Percentiles rank a stretch among this genome's conserved stretches.
Evolutionary conservation across 352 stramenopile species (phyloP).

Genomic region (Phytophthora brassicae): DNA sequence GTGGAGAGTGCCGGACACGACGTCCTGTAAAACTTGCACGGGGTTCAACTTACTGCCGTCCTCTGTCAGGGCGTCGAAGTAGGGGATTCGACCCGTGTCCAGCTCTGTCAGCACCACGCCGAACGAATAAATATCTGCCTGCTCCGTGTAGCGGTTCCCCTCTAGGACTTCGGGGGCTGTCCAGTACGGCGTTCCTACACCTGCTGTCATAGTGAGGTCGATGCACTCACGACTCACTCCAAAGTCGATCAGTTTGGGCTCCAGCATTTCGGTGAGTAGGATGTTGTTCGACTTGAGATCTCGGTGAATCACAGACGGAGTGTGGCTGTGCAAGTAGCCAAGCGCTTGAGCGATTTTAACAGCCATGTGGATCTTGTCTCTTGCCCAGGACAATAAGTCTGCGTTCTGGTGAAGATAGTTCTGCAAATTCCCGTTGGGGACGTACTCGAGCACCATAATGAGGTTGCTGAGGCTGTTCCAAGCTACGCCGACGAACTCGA

Average conservation of each 20-base stretch:
- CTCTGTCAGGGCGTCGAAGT: conserved; percentile 26
- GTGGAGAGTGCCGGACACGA: conserved; percentile 44
- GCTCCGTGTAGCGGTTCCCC: conserved; percentile 51
- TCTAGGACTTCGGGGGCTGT: conserved; percentile 76
- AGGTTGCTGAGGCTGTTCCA: conserved; percentile 47
- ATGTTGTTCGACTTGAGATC: conserved; percentile 58
- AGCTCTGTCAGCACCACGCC: conserved; percentile 58
- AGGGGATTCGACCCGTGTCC: conserved; percentile 39
- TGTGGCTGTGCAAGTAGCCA: conserved; percentile 31
- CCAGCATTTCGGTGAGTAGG: conserved; percentile 61
- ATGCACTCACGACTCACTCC: conserved; percentile 46
- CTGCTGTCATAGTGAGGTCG: conserved; percentile 42
- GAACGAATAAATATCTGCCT: conserved; percentile 73
- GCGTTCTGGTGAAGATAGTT: conserved; percentile 23
- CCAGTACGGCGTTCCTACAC: conserved; percentile 85
- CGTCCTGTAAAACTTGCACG: conserved; percentile 47
- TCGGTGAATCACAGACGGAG: conserved; percentile 36
- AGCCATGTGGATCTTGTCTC: conserved; percentile 51
- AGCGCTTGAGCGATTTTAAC: conserved; percentile 35
- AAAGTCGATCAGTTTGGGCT: conserved; percentile 85
- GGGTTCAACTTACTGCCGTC: conserved; percentile 22
- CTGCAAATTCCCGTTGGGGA: conserved; percentile 25
- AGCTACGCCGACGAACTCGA: conserved; percentile 54
- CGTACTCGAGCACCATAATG: conserved; percentile 39
- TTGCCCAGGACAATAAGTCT: conserved; percentile 32